A percentile compares a stretch with the other conserved stretches of the same genome.
Conservation (phyloP, 768 basidiomycete genomes). For the Paxillus ammoniavirescens region DNA sequence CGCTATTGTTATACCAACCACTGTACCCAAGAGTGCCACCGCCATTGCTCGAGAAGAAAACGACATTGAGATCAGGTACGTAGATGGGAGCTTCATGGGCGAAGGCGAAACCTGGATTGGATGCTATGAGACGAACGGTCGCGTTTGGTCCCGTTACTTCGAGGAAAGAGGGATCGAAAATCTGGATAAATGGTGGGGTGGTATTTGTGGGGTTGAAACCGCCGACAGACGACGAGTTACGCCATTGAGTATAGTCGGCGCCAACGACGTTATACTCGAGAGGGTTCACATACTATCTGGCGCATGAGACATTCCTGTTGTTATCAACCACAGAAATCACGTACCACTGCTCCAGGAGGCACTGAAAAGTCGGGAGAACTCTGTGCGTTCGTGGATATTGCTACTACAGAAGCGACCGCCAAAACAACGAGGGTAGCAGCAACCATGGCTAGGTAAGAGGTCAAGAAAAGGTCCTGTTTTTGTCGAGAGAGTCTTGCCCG, state of each 20-base stretch:
- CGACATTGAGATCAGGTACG: slow-evolving; percentile 61
- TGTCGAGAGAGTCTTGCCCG: background rate
- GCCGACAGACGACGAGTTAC: slow-evolving; percentile 33
- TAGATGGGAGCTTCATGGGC: slow-evolving; percentile 82
- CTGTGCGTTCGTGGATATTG: background rate
- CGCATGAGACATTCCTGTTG: background rate
- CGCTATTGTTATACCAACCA: slow-evolving; percentile 61
- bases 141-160: slow-evolving; percentile 56
- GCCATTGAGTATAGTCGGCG: slow-evolving; percentile 37
- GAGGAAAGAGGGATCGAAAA: slow-evolving; percentile 55
- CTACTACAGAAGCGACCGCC: background rate
- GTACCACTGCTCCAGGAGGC: slow-evolving; percentile 20
- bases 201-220: slow-evolving; percentile 63
- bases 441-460: slow-evolving; percentile 1
- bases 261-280: slow-evolving; percentile 52
- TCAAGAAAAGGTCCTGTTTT: background rate
- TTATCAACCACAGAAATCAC: background rate
- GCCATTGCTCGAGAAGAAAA: slow-evolving; percentile 72
- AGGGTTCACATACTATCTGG: slow-evolving; percentile 47
- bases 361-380: slow-evolving; percentile 1
- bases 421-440: background rate
- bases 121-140: slow-evolving; percentile 57
- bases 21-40: slow-evolving; percentile 65
- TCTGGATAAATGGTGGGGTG: slow-evolving; percentile 56
- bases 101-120: slow-evolving; percentile 61